Conservation (phyloP, 148 eudicot species). For the Polygonum aviculare region DNA sequence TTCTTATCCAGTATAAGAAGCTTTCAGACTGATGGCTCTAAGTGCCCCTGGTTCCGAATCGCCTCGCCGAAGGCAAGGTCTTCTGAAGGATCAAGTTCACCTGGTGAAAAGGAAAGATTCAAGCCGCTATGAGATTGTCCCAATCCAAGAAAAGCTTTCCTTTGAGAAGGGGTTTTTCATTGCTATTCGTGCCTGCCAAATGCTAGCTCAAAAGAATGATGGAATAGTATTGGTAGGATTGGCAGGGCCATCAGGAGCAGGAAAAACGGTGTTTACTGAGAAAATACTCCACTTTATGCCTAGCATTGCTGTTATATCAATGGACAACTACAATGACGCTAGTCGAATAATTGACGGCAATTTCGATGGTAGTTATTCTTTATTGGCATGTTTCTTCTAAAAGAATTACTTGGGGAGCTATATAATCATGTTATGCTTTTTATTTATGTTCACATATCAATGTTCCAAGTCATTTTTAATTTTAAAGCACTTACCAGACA, state of each 20-base stretch:
- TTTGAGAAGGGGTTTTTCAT: slow-evolving; percentile 90
- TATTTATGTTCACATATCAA: background rate
- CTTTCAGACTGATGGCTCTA: slow-evolving; percentile 11
- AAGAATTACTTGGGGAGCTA: background rate
- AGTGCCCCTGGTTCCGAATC: slow-evolving; percentile 14
- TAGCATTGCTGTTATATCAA: slow-evolving; percentile 79
- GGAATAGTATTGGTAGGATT: slow-evolving; percentile 74
- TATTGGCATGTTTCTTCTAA: background rate
- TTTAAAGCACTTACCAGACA: background rate
- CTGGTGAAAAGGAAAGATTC: slow-evolving; percentile 60
- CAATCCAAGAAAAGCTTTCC: slow-evolving; percentile 62
- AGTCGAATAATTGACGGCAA: slow-evolving; percentile 85
- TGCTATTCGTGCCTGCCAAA: slow-evolving; percentile 86
- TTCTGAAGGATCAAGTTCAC: slow-evolving; percentile 82
- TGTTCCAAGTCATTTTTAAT: background rate
- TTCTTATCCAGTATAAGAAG: background rate
- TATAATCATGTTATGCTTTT: background rate
- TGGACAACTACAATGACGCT: slow-evolving; percentile 94
- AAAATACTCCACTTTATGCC: slow-evolving; percentile 81
- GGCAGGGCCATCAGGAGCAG: slow-evolving; percentile 98
- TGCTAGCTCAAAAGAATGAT: slow-evolving; percentile 74
- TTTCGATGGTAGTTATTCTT: slow-evolving; percentile 57
- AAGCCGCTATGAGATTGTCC: slow-evolving; percentile 60
- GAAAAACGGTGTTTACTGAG: slow-evolving; percentile 82
- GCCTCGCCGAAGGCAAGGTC: slow-evolving; percentile 41